phyloP scores from a whole-genome alignment of 805 yeast species.

The Wickerhamomyces tratensis region DNA sequence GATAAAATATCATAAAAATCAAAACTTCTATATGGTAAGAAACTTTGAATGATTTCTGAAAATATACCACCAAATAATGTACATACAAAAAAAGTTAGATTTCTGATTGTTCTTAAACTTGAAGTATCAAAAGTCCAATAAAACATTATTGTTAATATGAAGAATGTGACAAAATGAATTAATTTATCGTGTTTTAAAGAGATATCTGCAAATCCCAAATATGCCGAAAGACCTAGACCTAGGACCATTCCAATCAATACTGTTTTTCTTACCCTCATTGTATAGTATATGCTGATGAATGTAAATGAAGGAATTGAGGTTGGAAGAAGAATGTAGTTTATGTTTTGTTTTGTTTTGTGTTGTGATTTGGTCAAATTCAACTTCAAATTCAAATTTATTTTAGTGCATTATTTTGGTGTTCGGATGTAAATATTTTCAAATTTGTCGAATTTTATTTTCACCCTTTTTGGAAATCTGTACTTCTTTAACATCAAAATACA shows the following conservation, averaged over 20 bases:
- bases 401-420: too few relatives aligned
- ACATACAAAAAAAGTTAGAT: slow-evolving; percentile 31
- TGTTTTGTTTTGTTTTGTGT: not conserved
- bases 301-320: too few relatives aligned
- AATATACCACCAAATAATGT: slow-evolving; percentile 35
- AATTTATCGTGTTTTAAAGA: slow-evolving; percentile 40
- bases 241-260: slow-evolving; percentile 26
- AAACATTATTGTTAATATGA: slow-evolving; percentile 37
- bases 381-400: too few relatives aligned
- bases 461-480: too few relatives aligned
- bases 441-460: not conserved
- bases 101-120: slow-evolving; percentile 20
- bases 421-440: not conserved
- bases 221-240: slow-evolving; percentile 20
- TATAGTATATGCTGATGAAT: not conserved
- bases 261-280: slow-evolving; percentile 17
- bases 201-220: slow-evolving; percentile 23
- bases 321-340: too few relatives aligned
- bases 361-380: not conserved
- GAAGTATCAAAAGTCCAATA: slow-evolving; percentile 33
- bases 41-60: slow-evolving; percentile 42
- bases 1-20: slow-evolving; percentile 37
- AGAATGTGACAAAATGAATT: slow-evolving; percentile 38
- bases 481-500: not conserved
- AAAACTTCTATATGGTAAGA: slow-evolving; percentile 36